These are phyloP conservation scores for Thelonectria blattea DNA, from an alignment of 2,329 filamentous ascomycete species.

Conservation along the genomic window DNA sequence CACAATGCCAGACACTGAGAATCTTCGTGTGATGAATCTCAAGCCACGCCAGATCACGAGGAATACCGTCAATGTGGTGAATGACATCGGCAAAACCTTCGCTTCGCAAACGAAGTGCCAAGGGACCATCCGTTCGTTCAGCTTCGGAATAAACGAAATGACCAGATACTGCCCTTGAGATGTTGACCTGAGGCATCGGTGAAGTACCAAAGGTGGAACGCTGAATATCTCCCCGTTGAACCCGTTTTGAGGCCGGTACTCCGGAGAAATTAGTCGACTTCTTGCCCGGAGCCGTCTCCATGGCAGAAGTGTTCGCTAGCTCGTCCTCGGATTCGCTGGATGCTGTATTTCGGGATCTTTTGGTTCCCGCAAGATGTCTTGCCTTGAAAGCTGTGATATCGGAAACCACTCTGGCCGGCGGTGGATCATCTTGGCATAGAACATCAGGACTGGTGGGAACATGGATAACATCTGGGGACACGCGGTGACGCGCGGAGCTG, in stretches of 20 bases:
- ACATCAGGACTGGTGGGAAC: constrained; percentile 34
- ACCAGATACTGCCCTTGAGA: constrained; percentile 38
- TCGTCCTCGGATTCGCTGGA: constrained; percentile 40
- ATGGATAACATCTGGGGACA: background rate
- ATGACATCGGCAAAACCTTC: constrained; percentile 8
- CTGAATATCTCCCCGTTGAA: constrained; percentile 38
- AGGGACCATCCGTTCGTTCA: background rate
- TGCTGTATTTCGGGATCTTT: constrained; percentile 17
- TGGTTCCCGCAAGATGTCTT: constrained; percentile 5
- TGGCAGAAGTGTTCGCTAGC: constrained; percentile 22
- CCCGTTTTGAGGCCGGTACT: background rate
- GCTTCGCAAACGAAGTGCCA: constrained; percentile 17
- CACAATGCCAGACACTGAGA: constrained; percentile 20
- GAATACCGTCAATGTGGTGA: background rate
- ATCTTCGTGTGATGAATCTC: constrained; percentile 28
- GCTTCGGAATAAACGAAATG: constrained; percentile 2
- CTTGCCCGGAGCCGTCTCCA: background rate
- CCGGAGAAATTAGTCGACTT: constrained; percentile 26
- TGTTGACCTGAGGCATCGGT: background rate
- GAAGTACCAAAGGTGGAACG: constrained; percentile 28
- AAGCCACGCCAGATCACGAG: constrained; percentile 29
- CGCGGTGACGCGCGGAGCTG: background rate
- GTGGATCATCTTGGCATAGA: constrained; percentile 26
- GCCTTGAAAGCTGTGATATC: constrained; percentile 26
- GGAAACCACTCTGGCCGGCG: constrained; percentile 32